Conservation (phyloP, 2,329 filamentous ascomycete genomes). For the Botrytis paeoniae region DNA sequence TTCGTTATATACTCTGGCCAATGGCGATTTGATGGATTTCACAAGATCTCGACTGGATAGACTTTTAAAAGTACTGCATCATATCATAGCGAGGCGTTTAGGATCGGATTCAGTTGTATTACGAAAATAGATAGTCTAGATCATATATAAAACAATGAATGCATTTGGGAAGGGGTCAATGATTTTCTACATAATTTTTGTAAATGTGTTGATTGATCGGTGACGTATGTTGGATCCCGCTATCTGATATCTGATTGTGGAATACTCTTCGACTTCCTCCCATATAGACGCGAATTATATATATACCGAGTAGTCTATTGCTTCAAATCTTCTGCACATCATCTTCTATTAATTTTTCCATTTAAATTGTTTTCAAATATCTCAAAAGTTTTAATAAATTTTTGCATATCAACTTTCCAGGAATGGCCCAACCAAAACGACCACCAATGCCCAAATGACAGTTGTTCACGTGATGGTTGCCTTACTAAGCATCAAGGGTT, state of each 20-base stretch:
- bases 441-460: not conserved
- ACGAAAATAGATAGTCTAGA: not conserved
- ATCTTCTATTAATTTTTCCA: not conserved
- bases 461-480: not conserved
- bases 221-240: constrained; percentile 8
- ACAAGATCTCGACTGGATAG: constrained; percentile 14
- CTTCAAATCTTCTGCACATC: not conserved
- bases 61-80: constrained; percentile 12
- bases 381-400: not conserved
- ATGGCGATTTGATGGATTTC: constrained; percentile 3
- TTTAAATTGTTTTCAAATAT: not conserved
- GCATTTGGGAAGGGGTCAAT: not conserved
- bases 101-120: constrained; percentile 11
- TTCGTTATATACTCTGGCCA: not conserved
- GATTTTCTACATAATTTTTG: not conserved
- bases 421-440: not conserved
- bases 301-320: too few species aligned
- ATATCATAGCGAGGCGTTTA: constrained; percentile 29
- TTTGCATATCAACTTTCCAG: not conserved
- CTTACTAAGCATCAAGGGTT: not conserved
- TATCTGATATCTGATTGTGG: not conserved
- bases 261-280: not conserved
- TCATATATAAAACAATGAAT: constrained; percentile 5
- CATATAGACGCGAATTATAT: not conserved
- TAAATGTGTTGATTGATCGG: constrained; percentile 1